These are phyloP conservation scores for Debaryomyces coudertii DNA, from an alignment of 1,139 yeast genomes.

Conservation along the genomic window DNA sequence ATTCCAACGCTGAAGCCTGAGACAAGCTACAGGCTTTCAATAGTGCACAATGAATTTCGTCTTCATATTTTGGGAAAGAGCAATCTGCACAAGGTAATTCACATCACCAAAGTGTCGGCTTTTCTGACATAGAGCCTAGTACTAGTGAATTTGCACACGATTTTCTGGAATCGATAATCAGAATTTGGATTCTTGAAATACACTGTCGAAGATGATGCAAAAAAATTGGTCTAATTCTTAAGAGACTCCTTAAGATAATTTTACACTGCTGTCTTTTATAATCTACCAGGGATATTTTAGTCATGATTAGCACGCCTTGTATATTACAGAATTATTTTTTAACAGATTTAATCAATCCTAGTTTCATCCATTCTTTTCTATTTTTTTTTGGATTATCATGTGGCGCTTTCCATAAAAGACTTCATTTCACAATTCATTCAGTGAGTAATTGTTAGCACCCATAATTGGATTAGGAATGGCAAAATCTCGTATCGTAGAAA, in stretches of 20 bases:
- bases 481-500: no score
- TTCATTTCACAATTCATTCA: no score
- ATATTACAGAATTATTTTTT: slow-evolving; percentile 8
- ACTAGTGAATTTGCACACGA: slow-evolving; percentile 68
- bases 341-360: slow-evolving; percentile 1
- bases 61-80: slow-evolving; percentile 90
- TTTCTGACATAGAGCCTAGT: slow-evolving; percentile 52
- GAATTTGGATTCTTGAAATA: slow-evolving; percentile 84
- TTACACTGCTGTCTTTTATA: neutral
- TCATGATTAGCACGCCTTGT: neutral
- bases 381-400: no score
- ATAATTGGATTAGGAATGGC: no score
- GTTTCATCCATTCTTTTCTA: no score
- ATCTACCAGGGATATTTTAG: neutral
- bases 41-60: slow-evolving; percentile 88
- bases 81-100: slow-evolving; percentile 44
- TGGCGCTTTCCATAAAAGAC: no score
- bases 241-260: slow-evolving; percentile 73
- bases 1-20: slow-evolving; percentile 77
- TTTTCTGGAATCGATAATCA: slow-evolving; percentile 80
- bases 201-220: slow-evolving; percentile 94
- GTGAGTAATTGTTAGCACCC: no score
- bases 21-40: slow-evolving; percentile 75
- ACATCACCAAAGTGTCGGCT: slow-evolving; percentile 29
- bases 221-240: slow-evolving; percentile 78